Base-by-base conservation (phyloP, 2,329 filamentous ascomycete genomes). In the Dactylonectria estremocensis region DNA sequence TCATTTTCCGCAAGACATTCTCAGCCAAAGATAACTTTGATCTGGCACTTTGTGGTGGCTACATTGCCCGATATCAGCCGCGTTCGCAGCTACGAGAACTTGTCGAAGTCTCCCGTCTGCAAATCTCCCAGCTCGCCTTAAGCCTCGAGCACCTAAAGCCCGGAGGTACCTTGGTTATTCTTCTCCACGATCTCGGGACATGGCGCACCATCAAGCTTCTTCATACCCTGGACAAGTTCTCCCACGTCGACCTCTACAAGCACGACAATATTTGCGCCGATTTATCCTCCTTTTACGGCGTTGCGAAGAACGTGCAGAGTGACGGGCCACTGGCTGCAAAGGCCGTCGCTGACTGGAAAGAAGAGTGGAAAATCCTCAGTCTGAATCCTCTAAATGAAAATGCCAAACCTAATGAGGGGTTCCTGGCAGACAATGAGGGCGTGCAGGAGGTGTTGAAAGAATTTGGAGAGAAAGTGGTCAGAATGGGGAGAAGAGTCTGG, bases 211-310 rank as follows among this genome's bases (percentile, higher is more conserved):
- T 83, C 2, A 50, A 72, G 0, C 52, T 84, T 0, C 49, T 89
- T 10, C 72, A 80, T 14, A 73, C 67, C 0, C 85, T 89, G 46
- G 69, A 60, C 14, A 72, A 75, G n/a, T 86, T 89, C 61, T 77
- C 84, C 0, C 13, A 16, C 0, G 22, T 72, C 0, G 33, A 55
- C 2, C 69, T 88, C 0, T 84, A 81, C 73, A 90, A 89, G 71
- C 85, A 84, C 0, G n/a, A n/a, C 68, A 8, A 2, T 73, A 8
- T 1, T 70, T 85, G 89, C 64, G 73, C 70, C 1, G 84, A 76
- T 20, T 77, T 82, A 4, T 85, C 83, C 0, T 88, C 86, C 0
- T 90, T 89, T 68, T 89, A 90, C 71, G 77, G 89, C 72, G 67
- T 89, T 10, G 86, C 86, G 2, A 81, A 74, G 1, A 70, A 82